Base-by-base conservation (phyloP, 768 basidiomycete genomes). In the Xerocomellus chrysenteron region DNA sequence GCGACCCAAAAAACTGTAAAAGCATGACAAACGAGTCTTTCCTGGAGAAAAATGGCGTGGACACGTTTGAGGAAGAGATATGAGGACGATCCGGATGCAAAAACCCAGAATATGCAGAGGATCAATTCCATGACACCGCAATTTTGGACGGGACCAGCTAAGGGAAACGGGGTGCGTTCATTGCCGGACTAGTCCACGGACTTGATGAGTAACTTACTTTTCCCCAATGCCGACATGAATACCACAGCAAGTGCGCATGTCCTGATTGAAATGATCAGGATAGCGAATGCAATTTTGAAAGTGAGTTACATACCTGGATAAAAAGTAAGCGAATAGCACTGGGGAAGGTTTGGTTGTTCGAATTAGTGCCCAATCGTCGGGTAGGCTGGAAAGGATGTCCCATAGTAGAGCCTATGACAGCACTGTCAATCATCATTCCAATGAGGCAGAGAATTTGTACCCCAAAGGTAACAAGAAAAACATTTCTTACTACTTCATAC, bases 41-140 rank as follows among this genome's bases (percentile, higher is more conserved):
- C 61, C 8, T 61, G 28, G 36, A 65, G 45, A 57, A 70, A 75
- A 10, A 76, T 64, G 2, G 73, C 76, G 40, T 73, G 68, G n/a
- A 73, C 65, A 13, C 76, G 70, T 47, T 73, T 67, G 61, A 76
- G 72, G 57, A 78, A 75, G 46, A 77, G 70, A 39, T 73, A 66
- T 0, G 70, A 72, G 0, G 74, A 74, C 3, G 66, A 61, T 6
- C 68, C 56, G 7, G 60, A 57, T 39, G 68, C 53, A n/a, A 66
- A 35, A n/a, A 68, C 32, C 59, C 59, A 61, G 55, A 59, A 54
- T 46, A 54, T 19, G 45, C 44, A 47, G 37, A 65, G 19, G 33
- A 62, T 57, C 19, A 65, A 47, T 56, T 55, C 47, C 24, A 68
- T 37, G 47, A 55, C 46, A 2, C 53, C 45, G 32, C 72, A 73